Percentiles rank a stretch among this genome's conserved stretches.
phyloP scores from a whole-genome alignment of 139 green algal genomes.

The Tetratostichococcus sp. region DNA sequence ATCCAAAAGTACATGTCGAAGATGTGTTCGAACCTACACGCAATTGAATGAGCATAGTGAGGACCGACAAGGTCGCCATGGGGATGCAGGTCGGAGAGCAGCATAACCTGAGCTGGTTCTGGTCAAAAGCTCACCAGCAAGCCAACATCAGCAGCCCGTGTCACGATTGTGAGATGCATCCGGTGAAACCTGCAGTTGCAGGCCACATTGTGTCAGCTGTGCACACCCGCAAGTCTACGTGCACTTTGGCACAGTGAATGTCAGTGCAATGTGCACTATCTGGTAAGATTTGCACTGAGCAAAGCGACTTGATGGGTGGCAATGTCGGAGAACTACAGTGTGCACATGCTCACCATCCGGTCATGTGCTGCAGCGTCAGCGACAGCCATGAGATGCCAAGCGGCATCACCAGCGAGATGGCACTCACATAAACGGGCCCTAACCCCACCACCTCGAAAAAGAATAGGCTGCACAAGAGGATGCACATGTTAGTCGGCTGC shows the following conservation, averaged over 20 bases:
- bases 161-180: conserved; percentile 28
- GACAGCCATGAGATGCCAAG: conserved; percentile 16
- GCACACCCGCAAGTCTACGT: too few relatives aligned
- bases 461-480: conserved; percentile 19
- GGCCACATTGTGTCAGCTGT: too few relatives aligned
- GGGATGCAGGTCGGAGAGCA: too few relatives aligned
- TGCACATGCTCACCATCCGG: conserved; percentile 14
- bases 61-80: too few relatives aligned
- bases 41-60: too few relatives aligned
- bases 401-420: conserved; percentile 16
- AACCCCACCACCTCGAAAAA: conserved; percentile 28
- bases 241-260: too few relatives aligned
- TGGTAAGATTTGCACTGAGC: conserved; percentile 9
- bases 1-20: too few relatives aligned
- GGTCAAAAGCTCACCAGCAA: too few relatives aligned
- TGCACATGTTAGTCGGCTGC: too few relatives aligned
- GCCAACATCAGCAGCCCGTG: conserved; percentile 22
- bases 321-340: too few relatives aligned
- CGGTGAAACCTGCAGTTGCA: conserved; percentile 7
- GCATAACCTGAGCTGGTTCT: too few relatives aligned
- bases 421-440: conserved; percentile 14
- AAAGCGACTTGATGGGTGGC: not conserved
- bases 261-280: not conserved
- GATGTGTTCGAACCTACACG: too few relatives aligned
- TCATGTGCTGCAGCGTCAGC: conserved; percentile 9